phyloP scores from a whole-genome alignment of 495 filamentous ascomycete genomes.

The Podospora sp. region DNA sequence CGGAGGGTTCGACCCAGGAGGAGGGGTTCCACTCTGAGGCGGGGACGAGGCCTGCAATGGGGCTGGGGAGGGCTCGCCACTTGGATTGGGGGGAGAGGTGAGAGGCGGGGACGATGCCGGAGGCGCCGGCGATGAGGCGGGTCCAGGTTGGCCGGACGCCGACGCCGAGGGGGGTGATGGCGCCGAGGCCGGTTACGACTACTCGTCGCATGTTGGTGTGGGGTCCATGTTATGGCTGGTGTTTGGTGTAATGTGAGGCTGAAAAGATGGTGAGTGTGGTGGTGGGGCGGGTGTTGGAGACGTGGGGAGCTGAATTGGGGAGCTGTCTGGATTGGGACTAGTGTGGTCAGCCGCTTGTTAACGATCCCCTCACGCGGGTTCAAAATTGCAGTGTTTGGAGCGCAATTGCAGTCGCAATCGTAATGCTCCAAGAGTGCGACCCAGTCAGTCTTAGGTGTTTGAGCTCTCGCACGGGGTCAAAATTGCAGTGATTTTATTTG shows the following conservation, averaged over 20 bases:
- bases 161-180: slow-evolving; percentile 87
- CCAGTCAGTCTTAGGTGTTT: too few relatives aligned
- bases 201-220: slow-evolving; percentile 74
- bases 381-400: not conserved
- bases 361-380: not conserved
- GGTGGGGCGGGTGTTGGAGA: not conserved
- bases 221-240: slow-evolving; percentile 22
- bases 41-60: slow-evolving; percentile 83
- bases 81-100: slow-evolving; percentile 51
- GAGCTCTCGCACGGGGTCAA: too few relatives aligned
- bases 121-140: slow-evolving; percentile 74
- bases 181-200: slow-evolving; percentile 92
- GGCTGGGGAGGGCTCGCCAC: slow-evolving; percentile 75
- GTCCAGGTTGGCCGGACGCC: slow-evolving; percentile 80
- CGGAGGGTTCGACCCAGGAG: slow-evolving; percentile 73
- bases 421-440: too few relatives aligned
- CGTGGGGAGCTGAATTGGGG: not conserved
- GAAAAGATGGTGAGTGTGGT: not conserved
- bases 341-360: not conserved
- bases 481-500: too few relatives aligned
- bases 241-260: not conserved
- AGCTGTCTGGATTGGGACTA: not conserved
- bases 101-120: slow-evolving; percentile 74
- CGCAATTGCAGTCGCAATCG: too few relatives aligned
- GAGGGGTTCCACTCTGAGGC: slow-evolving; percentile 59